Evolutionary conservation across 306 rosid species (phyloP).

Genomic region (Lagenaria siceraria): DNA sequence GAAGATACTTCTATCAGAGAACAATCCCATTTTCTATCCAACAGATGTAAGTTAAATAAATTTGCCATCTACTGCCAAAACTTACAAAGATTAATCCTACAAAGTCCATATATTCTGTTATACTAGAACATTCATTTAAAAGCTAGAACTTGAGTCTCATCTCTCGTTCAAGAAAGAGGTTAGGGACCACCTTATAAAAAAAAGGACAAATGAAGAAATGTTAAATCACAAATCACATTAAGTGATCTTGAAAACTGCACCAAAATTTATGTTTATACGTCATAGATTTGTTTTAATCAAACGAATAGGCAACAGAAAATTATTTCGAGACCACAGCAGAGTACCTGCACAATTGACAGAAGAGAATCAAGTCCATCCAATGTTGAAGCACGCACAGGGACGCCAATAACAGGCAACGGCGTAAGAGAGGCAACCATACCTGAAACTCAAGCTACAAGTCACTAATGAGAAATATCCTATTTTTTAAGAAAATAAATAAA

Average conservation of each 20-base stretch:
- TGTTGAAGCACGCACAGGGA: conserved; percentile 77
- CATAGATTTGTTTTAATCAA: background rate
- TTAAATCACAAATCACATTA: background rate
- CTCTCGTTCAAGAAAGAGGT: background rate
- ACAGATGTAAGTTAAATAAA: background rate
- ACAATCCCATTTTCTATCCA: background rate
- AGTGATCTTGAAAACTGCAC: background rate
- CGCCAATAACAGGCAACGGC: conserved; percentile 73
- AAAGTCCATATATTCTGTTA: background rate
- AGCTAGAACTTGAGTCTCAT: background rate
- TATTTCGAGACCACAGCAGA: too few relatives aligned
- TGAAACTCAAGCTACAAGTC: conserved; percentile 18
- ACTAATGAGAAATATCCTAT: background rate
- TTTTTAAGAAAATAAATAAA: background rate
- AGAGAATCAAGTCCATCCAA: conserved; percentile 82
- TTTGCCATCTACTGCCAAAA: too few relatives aligned
- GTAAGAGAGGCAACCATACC: conserved; percentile 93
- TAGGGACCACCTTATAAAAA: background rate
- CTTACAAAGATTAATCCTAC: too few relatives aligned
- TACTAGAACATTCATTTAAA: background rate
- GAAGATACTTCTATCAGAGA: background rate
- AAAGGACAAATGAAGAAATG: background rate
- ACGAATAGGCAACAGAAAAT: background rate
- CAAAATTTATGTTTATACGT: background rate
- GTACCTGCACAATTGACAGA: conserved; percentile 81